A percentile compares a stretch with the other conserved stretches of the same genome.
Evolutionary conservation across 2,329 filamentous ascomycete species (phyloP).

Genomic region (Colletotrichum chlorophyti): DNA sequence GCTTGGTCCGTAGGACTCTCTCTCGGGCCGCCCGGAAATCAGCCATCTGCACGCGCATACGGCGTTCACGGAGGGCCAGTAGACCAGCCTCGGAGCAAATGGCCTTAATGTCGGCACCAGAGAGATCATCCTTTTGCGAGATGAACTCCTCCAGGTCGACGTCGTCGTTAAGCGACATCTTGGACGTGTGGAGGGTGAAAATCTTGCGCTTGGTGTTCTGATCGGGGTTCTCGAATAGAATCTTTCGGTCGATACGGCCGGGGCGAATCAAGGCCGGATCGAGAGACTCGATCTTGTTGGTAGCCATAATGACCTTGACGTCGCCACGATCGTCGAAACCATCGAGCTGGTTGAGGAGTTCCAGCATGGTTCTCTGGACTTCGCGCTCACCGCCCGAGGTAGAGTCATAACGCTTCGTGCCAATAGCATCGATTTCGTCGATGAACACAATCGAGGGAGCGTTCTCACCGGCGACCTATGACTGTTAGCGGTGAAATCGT

Average conservation of each 20-base stretch:
- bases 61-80: conserved; percentile 89
- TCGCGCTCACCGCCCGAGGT: conserved; percentile 97
- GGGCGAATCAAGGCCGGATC: conserved; percentile 96
- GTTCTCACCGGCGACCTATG: conserved; percentile 88
- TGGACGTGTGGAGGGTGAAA: conserved; percentile 95
- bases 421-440: conserved; percentile 98
- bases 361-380: conserved; percentile 97
- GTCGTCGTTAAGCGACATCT: conserved; percentile 96
- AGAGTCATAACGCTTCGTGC: conserved; percentile 98
- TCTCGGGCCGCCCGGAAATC: conserved; percentile 94
- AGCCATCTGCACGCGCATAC: conserved; percentile 99
- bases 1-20: conserved; percentile 97
- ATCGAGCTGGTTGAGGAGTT: conserved; percentile 96
- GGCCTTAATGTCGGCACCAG: conserved; percentile 97
- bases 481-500: not conserved
- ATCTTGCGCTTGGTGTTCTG: conserved; percentile 98
- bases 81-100: conserved; percentile 98
- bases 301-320: conserved; percentile 99
- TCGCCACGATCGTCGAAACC: conserved; percentile 98
- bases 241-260: conserved; percentile 98
- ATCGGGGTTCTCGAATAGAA: conserved; percentile 72
- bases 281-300: conserved; percentile 98
- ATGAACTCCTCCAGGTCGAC: conserved; percentile 99
- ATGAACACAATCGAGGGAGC: conserved; percentile 98
- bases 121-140: conserved; percentile 96